Percentiles rank a stretch among this genome's conserved stretches.
These are phyloP conservation scores for Globisporangium splendens DNA, from an alignment of 352 stramenopile genomes.

Conservation along the genomic window DNA sequence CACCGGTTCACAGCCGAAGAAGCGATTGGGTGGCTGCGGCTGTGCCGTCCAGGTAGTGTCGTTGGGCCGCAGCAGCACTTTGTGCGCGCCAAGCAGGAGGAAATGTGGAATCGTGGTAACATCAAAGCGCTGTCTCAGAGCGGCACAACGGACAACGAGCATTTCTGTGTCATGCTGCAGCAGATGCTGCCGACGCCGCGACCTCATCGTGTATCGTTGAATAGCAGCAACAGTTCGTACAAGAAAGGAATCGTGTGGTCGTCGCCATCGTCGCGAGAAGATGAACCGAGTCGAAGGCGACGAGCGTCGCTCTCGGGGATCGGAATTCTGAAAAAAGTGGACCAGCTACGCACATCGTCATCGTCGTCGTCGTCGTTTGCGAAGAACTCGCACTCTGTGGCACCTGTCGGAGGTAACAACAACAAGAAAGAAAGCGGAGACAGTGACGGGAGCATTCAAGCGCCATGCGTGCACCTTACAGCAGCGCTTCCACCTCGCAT, in stretches of 20 bases:
- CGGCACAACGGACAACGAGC: neutral
- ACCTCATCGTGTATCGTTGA: neutral
- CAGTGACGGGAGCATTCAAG: neutral
- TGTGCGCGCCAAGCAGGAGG: constrained; percentile 63
- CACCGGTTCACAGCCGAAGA: constrained; percentile 89
- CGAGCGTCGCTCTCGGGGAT: constrained; percentile 9
- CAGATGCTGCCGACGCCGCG: neutral
- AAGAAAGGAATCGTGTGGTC: constrained; percentile 10
- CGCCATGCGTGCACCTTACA: neutral
- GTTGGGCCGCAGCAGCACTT: constrained; percentile 95
- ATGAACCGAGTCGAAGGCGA: neutral
- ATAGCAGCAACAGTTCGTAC: neutral
- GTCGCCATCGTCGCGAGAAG: no score
- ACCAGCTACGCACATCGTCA: constrained; percentile 6
- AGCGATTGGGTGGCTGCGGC: constrained; percentile 90
- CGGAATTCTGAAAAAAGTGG: constrained; percentile 13
- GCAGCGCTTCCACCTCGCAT: constrained; percentile 14
- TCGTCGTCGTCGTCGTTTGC: neutral
- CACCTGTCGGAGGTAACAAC: neutral
- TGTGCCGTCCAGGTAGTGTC: constrained; percentile 90
- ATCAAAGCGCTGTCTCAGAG: neutral
- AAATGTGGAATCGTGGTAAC: constrained; percentile 4
- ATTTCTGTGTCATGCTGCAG: neutral
- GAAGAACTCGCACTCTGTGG: constrained; percentile 15
- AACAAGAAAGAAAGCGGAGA: neutral